These are phyloP conservation scores for Collariella sp. DNA, from an alignment of 495 filamentous ascomycete genomes.

Conservation along the genomic window DNA sequence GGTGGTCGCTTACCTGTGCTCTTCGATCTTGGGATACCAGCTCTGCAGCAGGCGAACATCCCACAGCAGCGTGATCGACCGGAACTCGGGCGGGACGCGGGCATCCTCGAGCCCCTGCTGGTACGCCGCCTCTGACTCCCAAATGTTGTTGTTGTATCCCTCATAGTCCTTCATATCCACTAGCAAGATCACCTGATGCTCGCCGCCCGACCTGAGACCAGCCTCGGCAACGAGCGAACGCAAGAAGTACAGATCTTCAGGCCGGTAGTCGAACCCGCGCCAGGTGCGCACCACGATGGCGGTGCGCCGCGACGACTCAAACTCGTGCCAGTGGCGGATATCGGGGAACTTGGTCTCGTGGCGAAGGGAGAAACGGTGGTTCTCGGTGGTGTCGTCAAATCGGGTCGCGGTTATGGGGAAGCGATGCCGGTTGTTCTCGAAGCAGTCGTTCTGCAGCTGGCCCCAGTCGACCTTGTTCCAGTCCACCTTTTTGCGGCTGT, in stretches of 20 bases:
- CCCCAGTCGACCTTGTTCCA: slow-evolving; percentile 68
- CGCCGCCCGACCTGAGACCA: slow-evolving; percentile 44
- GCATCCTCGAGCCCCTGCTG: slow-evolving; percentile 37
- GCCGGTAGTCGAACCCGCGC: slow-evolving; percentile 35
- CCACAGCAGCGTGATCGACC: slow-evolving; percentile 49
- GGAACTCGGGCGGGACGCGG: slow-evolving; percentile 47
- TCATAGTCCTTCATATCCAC: slow-evolving; percentile 49
- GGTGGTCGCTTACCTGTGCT: slow-evolving; percentile 24
- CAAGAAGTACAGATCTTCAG: slow-evolving; percentile 38
- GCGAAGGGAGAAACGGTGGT: slow-evolving; percentile 21
- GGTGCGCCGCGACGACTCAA: slow-evolving; percentile 23
- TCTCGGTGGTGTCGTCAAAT: slow-evolving; percentile 18
- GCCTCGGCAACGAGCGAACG: slow-evolving; percentile 51
- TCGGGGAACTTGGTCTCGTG: slow-evolving; percentile 18
- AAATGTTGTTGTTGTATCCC: slow-evolving; percentile 40
- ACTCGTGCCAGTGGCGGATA: slow-evolving; percentile 27
- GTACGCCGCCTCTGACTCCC: slow-evolving; percentile 41
- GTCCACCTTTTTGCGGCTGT: slow-evolving; percentile 50
- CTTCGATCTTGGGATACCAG: slow-evolving; percentile 33
- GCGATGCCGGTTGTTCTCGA: slow-evolving; percentile 56
- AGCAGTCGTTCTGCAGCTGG: slow-evolving; percentile 62
- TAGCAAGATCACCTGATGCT: slow-evolving; percentile 52
- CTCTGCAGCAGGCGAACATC: slow-evolving; percentile 35
- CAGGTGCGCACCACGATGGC: slow-evolving; percentile 37
- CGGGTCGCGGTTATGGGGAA: slow-evolving; percentile 30